Base-by-base conservation (phyloP, 169 alveolate genomes). In the Plasmodium adleri region DNA sequence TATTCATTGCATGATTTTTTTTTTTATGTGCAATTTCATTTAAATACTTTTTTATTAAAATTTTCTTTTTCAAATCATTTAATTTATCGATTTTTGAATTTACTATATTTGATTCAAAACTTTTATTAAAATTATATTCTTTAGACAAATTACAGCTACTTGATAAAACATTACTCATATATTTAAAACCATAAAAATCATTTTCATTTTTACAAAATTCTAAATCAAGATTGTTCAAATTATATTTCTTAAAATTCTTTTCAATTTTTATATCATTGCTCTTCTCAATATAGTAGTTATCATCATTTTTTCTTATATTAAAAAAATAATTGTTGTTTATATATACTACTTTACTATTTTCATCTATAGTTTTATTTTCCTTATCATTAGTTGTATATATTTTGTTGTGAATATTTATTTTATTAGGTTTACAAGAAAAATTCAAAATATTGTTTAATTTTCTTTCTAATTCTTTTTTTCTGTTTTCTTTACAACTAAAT, bases 321-420 rank as follows among this genome's bases (percentile, higher is more conserved):
- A 76, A 76, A 76, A 76, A 76, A 76, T 76, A 76, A 17, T 76
- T 76, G 32, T 76, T 76, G 63, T 76, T 76, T 63, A 76, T 76
- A 50, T 76, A 76, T 22, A 68, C 58, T 68, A 76, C 52, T 49
- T 64, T 76, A 56, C 67, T 66, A 45, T 67, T 76, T 39, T 39
- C 47, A 50, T 76, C 89, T 59, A 64, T 9, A n/a, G 50, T 64
- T 13, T 59, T 66, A 52, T 76, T 76, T 64, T 76, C 89, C 32
- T 64, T 64, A 66, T 76, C 89, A 39, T 39, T 39, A 58, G 89
- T n/a, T 49, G 89, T 59, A 66, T 50, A 76, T 64, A 76, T 76
- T 76, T 64, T 76, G 49, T 76, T 76, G 49, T 76, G 89, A 76
- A 76, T 76, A 22, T 76, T 76, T 58, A 76, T 76, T 64, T 76